Evolutionary conservation across 768 basidiomycete genomes (phyloP).

Genomic region (Melanogaster broomeanus): DNA sequence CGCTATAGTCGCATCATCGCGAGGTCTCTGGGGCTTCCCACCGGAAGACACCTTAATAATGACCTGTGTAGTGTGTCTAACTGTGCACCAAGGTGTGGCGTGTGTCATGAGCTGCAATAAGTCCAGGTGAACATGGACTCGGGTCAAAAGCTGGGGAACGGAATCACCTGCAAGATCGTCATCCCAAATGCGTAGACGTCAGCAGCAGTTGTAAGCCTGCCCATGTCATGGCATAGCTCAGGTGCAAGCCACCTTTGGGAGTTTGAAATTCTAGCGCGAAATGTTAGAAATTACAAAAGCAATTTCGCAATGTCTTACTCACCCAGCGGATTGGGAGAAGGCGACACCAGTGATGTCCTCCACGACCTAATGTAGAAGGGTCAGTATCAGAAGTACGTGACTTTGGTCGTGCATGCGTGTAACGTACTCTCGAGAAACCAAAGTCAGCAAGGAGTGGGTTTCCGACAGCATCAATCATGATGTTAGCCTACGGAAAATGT

Average conservation of each 20-base stretch:
- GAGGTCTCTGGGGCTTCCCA: conserved; percentile 45
- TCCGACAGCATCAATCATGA: conserved; percentile 45
- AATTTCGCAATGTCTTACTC: neutral
- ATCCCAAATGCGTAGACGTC: conserved; percentile 60
- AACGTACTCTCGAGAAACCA: conserved; percentile 50
- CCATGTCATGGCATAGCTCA: conserved; percentile 52
- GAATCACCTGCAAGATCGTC: conserved; percentile 55
- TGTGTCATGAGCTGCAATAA: conserved; percentile 52
- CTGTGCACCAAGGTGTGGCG: conserved; percentile 49
- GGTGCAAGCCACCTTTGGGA: conserved; percentile 54
- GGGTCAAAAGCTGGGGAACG: neutral
- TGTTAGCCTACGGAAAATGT: conserved; percentile 42
- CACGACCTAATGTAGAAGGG: conserved; percentile 44
- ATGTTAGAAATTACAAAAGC: neutral
- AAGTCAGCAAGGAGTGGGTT: conserved; percentile 58
- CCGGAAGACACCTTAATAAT: conserved; percentile 44
- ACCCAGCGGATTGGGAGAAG: conserved; percentile 49
- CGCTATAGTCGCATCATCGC: conserved; percentile 30
- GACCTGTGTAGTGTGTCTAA: conserved; percentile 54
- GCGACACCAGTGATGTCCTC: conserved; percentile 59
- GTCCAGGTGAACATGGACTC: neutral
- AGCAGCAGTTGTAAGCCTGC: conserved; percentile 45
- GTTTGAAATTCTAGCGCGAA: conserved; percentile 28
- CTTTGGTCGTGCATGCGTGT: neutral
- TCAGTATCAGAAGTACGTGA: conserved; percentile 1